Conservation (phyloP, 805 yeast species). For the Kluyveromyces siamensis region DNA sequence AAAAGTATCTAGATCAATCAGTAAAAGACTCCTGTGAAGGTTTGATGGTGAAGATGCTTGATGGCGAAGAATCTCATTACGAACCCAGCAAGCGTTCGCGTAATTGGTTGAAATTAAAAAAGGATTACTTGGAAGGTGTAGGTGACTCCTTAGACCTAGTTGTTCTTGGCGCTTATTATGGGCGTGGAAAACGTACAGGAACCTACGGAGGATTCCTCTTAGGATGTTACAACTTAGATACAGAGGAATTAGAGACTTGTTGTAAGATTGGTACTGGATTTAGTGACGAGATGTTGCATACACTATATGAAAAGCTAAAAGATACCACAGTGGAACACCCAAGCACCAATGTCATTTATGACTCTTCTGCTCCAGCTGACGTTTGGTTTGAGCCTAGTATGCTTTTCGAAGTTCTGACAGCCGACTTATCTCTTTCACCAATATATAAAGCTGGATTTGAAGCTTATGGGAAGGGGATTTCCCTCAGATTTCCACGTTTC, state of each 20-base stretch:
- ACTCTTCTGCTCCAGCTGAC: conserved; percentile 71
- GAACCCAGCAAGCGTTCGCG: conserved; percentile 93
- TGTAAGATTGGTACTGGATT: conserved; percentile 98
- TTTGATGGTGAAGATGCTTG: conserved; percentile 84
- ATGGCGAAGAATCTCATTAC: conserved; percentile 72
- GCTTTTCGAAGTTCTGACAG: conserved; percentile 83
- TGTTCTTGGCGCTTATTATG: conserved; percentile 89
- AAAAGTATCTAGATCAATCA: conserved; percentile 77
- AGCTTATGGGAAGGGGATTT: conserved; percentile 72
- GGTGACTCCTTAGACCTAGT: conserved; percentile 94
- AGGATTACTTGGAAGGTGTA: conserved; percentile 89
- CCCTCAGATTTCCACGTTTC: conserved; percentile 83
- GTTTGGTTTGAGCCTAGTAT: conserved; percentile 88
- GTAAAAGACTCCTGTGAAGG: conserved; percentile 92
- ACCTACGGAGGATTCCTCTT: conserved; percentile 89
- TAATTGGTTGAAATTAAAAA: conserved; percentile 92
- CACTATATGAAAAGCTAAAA: conserved; percentile 49
- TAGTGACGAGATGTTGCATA: conserved; percentile 69
- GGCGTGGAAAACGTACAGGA: conserved; percentile 92
- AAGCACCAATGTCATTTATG: conserved; percentile 59
- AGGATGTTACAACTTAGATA: conserved; percentile 83
- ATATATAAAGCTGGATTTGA: conserved; percentile 76
- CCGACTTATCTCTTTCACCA: conserved; percentile 84
- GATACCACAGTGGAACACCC: conserved; percentile 61
- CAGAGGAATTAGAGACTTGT: conserved; percentile 89